Evolutionary conservation across 2,329 filamentous ascomycete species (phyloP), one percentile per base, ranked within the genome.

Genomic region (Nakataea oryzae): DNA sequence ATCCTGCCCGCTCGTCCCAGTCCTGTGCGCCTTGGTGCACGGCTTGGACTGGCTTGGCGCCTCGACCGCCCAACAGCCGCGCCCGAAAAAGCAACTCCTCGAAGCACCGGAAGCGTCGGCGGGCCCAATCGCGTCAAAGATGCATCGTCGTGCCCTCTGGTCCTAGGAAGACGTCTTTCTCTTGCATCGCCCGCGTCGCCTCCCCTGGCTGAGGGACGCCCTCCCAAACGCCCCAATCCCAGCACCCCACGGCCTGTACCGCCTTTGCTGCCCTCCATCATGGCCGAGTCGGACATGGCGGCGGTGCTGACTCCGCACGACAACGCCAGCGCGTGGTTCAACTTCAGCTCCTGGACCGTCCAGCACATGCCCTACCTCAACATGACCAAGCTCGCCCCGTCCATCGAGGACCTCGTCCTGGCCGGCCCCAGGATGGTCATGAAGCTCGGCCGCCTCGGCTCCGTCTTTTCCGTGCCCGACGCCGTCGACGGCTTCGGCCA

Each of bases 361-460:
- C 77, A 79, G 64, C 75, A 75, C 27, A 66, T 78, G 13, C 69
- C 70, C 24, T 69, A 72, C 61, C 76, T 76, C 63, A 85, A 86
- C 72, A 76, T 84, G 64, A 81, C 83, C 56, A 80, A 80, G 66
- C 81, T 84, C 72, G 78, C 83, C 58, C 87, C 88, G 2, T 86
- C 86, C 13, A 74, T 89, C 24, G 85, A 84, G 71, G 87, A 91
- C 69, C 76, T 93, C 58, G 80, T 90, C 65, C 79, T 85, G 73
- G 87, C 84, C 24, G 82, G 89, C 4, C 89, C 89, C 59, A 81
- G 89, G 63, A 85, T 92, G 70, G 81, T 90, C 34, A 86, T 82
- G 73, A 87, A 84, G 71, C 79, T 88, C 54, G 85, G 87, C 61
- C 85, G 82, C 68, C 79, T 88, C 50, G 85, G 87, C 60, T 84